Evolutionary conservation across 164 flowering plant species (phyloP).

Genomic region (Stephania yunnanensis): DNA sequence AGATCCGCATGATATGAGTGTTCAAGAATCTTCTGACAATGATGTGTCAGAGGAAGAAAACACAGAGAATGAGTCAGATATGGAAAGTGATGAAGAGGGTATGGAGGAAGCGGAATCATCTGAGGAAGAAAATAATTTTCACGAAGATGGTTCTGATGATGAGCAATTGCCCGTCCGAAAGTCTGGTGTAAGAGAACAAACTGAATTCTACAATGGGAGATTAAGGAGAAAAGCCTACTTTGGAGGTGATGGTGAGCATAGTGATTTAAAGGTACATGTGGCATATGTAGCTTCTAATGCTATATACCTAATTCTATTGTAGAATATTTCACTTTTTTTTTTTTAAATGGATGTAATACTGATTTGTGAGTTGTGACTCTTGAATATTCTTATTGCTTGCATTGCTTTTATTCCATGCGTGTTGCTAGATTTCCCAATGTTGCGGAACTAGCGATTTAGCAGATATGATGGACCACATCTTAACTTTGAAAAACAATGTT

Average conservation of each 20-base stretch:
- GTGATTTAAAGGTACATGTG: slow-evolving; percentile 36
- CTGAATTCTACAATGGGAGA: slow-evolving; percentile 69
- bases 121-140: slow-evolving; percentile 23
- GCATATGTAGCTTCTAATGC: background rate
- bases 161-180: slow-evolving; percentile 9
- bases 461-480: background rate
- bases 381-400: background rate
- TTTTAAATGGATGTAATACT: too few species aligned
- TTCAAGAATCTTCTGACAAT: slow-evolving; percentile 20
- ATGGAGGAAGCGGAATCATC: slow-evolving; percentile 28
- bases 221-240: slow-evolving; percentile 69
- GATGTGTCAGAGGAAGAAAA: slow-evolving; percentile 25
- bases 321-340: too few species aligned
- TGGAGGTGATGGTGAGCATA: slow-evolving; percentile 33
- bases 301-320: background rate
- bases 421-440: background rate
- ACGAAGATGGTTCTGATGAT: slow-evolving; percentile 28
- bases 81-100: slow-evolving; percentile 29
- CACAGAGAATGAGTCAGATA: slow-evolving; percentile 25
- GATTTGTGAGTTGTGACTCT: background rate
- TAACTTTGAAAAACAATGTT: background rate
- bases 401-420: background rate
- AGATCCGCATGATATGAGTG: slow-evolving; percentile 6
- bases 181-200: slow-evolving; percentile 35
- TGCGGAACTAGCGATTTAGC: background rate